Evolutionary conservation across 164 flowering plant genomes (phyloP), one percentile per base, ranked within the genome.

Genomic region (Umbilicus rupestris): DNA sequence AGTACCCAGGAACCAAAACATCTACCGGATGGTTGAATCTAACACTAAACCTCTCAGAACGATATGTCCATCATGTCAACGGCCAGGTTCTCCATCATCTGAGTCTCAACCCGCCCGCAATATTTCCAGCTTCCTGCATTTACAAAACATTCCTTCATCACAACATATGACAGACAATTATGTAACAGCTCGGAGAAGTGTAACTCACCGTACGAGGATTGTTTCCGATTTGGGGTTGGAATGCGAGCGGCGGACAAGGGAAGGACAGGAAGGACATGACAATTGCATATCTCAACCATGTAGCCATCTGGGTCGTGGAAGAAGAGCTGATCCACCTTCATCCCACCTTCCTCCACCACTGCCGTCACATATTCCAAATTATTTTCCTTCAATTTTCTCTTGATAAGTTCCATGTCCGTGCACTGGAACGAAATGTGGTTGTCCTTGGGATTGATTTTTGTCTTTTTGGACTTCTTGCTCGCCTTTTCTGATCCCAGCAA

Each of bases 251-350:
- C 65, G 9, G 57, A 49, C 11, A 77, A 42, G 0, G 80, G 80
- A 47, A 77, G 72, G 26, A 77, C 62, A 3, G 78, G 80, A 10
- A 79, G 73, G 20, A 72, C 76, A 19, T 79, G 70, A 24, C 80
- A 79, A 28, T 79, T 79, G 78, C 83, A 79, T 6, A 79, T 71
- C 66, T 79, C 83, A 45, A 79, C 44, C 83, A 79, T 79, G 80
- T 73, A 79, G 3, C 83, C 80, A 66, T 77, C 80, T 0, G 80
- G 80, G 65, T 79, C 83, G 55, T 79, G 83, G 70, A 79, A 79
- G 75, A 79, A 79, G 44, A 79, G 68, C 73, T 79, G 83, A 63
- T 79, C 80, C 30, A 79, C 80, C 14, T 6, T 47, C 11, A 71
- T 52, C 1, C 80, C 82, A 5, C 72, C 77, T 16, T 79, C 82